A percentile compares a stretch with the other conserved stretches of the same genome.
Evolutionary conservation across 441 rosid species (phyloP).

Genomic region (Geranium incanum): DNA sequence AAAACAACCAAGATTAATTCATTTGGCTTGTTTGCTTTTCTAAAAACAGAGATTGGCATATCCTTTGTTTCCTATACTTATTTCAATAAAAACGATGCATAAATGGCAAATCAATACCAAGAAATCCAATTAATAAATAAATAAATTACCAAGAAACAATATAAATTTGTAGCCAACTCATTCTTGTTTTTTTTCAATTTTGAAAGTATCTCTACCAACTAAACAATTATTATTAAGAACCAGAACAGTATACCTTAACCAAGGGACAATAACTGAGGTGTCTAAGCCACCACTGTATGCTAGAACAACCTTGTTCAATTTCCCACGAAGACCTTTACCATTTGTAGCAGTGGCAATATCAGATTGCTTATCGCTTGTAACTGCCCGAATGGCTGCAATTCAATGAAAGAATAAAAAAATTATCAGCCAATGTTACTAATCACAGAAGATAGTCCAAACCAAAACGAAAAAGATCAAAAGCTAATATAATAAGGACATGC

Average conservation of each 20-base stretch:
- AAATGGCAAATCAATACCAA: background rate
- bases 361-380: conserved; percentile 31
- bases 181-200: background rate
- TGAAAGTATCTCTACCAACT: background rate
- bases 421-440: background rate
- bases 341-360: conserved; percentile 27
- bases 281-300: conserved; percentile 94
- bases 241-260: conserved; percentile 56
- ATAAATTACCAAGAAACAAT: background rate
- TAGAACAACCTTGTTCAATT: conserved; percentile 73
- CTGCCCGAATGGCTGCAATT: conserved; percentile 52
- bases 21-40: background rate
- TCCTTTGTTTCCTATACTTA: background rate
- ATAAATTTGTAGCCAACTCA: background rate
- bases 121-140: no score
- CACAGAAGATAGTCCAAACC: background rate
- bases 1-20: background rate
- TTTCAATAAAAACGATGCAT: background rate
- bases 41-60: background rate
- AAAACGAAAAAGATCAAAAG: background rate
- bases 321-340: conserved; percentile 57
- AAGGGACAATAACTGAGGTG: conserved; percentile 92
- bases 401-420: conserved; percentile 1
- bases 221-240: conserved; percentile 2
- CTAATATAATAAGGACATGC: background rate